Evolutionary conservation across 257 asterid species (phyloP).

Genomic region (Solanum sitiens): DNA sequence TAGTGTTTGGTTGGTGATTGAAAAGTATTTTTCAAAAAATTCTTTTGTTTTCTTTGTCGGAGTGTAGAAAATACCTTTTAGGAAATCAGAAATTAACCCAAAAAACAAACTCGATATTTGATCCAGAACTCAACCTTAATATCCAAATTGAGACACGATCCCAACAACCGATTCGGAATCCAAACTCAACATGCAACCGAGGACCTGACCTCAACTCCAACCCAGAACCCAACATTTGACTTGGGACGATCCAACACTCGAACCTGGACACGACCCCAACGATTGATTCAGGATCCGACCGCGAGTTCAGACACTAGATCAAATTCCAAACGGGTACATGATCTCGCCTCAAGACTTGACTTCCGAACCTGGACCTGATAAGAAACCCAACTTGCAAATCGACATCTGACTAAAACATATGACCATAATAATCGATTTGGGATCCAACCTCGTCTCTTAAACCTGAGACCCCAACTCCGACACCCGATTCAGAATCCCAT

Average conservation of each 20-base stretch:
- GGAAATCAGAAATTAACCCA: no score
- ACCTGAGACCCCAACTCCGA: neutral
- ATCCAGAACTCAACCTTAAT: no score
- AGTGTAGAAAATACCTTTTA: no score
- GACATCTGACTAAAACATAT: neutral
- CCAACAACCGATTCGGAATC: no score
- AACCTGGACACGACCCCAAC: neutral
- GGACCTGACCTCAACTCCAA: no score
- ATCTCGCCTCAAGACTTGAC: neutral
- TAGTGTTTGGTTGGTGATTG: neutral
- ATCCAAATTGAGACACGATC: no score
- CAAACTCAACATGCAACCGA: no score
- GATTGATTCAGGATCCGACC: neutral
- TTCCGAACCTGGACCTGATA: neutral
- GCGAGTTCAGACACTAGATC: neutral
- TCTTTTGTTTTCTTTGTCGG: neutral
- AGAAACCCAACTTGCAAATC: neutral
- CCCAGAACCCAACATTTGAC: no score
- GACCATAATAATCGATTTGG: neutral
- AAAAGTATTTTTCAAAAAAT: no score
- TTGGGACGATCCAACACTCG: no score
- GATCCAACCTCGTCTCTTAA: neutral
- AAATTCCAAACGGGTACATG: neutral
- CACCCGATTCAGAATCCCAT: neutral
- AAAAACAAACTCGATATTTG: no score